phyloP scores from a whole-genome alignment of 345 rosid genomes.

The Balakata baccata region DNA sequence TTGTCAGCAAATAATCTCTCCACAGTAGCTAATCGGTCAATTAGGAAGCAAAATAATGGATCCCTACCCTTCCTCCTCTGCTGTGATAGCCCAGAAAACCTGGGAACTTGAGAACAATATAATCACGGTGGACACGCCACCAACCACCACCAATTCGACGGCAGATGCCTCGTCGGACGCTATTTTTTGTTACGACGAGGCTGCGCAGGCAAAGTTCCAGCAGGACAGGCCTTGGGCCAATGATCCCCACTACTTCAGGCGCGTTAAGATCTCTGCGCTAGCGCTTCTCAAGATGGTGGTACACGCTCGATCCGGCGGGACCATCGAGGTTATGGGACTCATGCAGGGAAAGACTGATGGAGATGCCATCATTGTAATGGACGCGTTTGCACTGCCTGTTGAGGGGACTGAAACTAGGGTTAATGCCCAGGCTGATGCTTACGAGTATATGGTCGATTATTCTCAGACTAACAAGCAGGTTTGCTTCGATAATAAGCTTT shows the following conservation, averaged over 20 bases:
- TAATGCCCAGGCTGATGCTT: constrained; percentile 99
- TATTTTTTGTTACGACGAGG: constrained; percentile 78
- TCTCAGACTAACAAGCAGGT: constrained; percentile 98
- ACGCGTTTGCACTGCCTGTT: constrained; percentile 98
- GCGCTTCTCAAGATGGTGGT: constrained; percentile 99
- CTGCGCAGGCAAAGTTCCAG: constrained; percentile 61
- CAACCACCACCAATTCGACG: constrained; percentile 20
- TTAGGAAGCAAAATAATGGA: constrained; percentile 10
- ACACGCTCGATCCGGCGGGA: constrained; percentile 99
- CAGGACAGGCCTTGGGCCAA: constrained; percentile 93
- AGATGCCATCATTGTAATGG: constrained; percentile 95
- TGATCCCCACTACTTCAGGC: constrained; percentile 94
- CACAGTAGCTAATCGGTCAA: neutral
- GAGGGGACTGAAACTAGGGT: constrained; percentile 99
- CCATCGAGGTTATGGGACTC: constrained; percentile 97
- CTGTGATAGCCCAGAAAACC: constrained; percentile 79
- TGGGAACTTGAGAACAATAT: constrained; percentile 98
- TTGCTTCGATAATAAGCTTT: neutral
- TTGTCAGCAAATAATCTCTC: neutral
- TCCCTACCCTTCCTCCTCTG: constrained; percentile 40
- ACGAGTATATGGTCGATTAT: constrained; percentile 98
- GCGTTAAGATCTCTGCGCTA: constrained; percentile 95
- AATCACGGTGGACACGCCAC: constrained; percentile 47
- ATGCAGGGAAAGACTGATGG: constrained; percentile 99
- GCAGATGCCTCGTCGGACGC: constrained; percentile 54